Base-by-base conservation (phyloP, 2,329 filamentous ascomycete species). In the Exutisphaerella laricina region DNA sequence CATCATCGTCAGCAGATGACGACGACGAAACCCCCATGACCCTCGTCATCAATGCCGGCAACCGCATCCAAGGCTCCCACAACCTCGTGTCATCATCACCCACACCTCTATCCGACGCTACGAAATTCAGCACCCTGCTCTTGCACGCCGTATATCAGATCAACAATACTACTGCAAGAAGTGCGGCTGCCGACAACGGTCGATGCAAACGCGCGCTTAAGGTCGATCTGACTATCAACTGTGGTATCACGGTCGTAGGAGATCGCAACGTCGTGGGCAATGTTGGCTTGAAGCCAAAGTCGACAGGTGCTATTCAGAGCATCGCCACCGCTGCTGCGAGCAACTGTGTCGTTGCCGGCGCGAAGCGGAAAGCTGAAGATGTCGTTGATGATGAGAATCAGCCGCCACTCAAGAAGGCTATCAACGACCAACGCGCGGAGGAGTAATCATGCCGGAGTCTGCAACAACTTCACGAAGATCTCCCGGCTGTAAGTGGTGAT, bases 1-100 rank as follows among this genome's bases (percentile, higher is more conserved):
- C n/a, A n/a, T n/a, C n/a, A n/a, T n/a, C n/a, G n/a, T n/a, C n/a
- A n/a, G 39, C 49, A 1, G 45, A 48, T 12, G 42, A 49, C 14
- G 56, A 62, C 25, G 53, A 57, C 7, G 50, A 39, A 5, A 43
- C 43, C 8, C 61, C 71, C 35, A 67, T 77, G 45, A 64, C 59
- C 36, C 58, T 79, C 32, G 63, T 61, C 12, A 71, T 80, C 61
- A 70, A 71, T 51, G 68, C 71, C 12, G 66, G 70, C 1, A 58
- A 78, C 54, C 63, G 54, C 46, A 63, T 79, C 51, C 59, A 61
- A 26, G 70, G 69, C 47, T 66, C 66, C 58, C 64, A 70, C 58
- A 80, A 79, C 58, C 56, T 74, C 36, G 59, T 77, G 33, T 68
- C 69, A 14, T 56, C 75, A 14, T 53, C 61, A 0, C 56, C 66